Conservation (phyloP, 352 stramenopile genomes). For the Globisporangium carolinianum region DNA sequence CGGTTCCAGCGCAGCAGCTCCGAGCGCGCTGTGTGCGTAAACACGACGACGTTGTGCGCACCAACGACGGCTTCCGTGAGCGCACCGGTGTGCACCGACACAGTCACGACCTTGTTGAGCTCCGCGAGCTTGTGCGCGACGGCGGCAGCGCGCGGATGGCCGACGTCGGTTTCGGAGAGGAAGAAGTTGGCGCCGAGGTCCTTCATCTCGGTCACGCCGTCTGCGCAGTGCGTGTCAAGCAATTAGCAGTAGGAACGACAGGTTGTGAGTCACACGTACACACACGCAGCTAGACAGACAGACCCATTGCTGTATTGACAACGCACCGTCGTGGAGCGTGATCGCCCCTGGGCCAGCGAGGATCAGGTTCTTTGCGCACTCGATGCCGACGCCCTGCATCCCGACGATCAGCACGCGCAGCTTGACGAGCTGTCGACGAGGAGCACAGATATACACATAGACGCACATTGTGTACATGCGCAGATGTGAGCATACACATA, state of each 20-base stretch:
- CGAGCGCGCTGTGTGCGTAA: conserved; percentile 62
- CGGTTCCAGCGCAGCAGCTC: conserved; percentile 87
- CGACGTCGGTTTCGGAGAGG: conserved; percentile 76
- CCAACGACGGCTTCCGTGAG: conserved; percentile 60
- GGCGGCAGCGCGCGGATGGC: conserved; percentile 46
- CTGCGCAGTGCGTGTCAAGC: conserved; percentile 14
- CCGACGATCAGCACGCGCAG: conserved; percentile 83
- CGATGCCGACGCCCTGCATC: conserved; percentile 81
- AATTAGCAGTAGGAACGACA: background rate
- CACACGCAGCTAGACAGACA: background rate
- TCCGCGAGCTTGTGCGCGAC: conserved; percentile 82
- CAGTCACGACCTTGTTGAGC: conserved; percentile 88
- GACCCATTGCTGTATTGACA: too few relatives aligned
- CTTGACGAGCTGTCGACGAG: conserved; percentile 47
- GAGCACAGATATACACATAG: background rate
- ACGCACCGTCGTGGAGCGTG: conserved; percentile 75
- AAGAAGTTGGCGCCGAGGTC: conserved; percentile 94
- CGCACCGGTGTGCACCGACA: conserved; percentile 62
- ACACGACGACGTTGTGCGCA: conserved; percentile 85
- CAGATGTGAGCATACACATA: background rate
- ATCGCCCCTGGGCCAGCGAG: conserved; percentile 84
- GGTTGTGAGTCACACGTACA: background rate
- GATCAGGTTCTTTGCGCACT: conserved; percentile 92
- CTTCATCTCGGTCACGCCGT: conserved; percentile 63
- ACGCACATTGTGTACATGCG: conserved; percentile 1